Percentiles rank a stretch among this genome's conserved stretches.
These are phyloP conservation scores for Umbelopsis isabellina DNA, from an alignment of 192 early-diverging fungal species.

Conservation along the genomic window DNA sequence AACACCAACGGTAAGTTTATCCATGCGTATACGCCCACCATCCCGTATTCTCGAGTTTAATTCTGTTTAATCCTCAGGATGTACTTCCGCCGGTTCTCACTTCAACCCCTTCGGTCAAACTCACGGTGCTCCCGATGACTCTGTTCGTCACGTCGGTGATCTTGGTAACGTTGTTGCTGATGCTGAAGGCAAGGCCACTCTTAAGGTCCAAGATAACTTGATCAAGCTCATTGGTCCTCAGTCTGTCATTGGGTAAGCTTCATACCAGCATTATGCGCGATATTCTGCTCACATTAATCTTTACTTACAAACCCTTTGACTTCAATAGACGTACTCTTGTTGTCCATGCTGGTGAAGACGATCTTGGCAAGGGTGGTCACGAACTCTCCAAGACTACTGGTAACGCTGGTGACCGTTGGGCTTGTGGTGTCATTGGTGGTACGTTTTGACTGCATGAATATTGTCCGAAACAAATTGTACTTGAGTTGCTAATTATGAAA, in stretches of 20 bases:
- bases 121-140: conserved; percentile 77
- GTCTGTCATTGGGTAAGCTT: conserved; percentile 72
- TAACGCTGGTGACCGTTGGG: conserved; percentile 84
- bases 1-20: conserved; percentile 64
- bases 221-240: conserved; percentile 76
- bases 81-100: conserved; percentile 85
- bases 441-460: conserved; percentile 17
- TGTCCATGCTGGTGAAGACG: conserved; percentile 84
- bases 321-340: conserved; percentile 73
- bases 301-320: not conserved
- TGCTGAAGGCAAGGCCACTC: conserved; percentile 56
- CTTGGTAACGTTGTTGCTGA: conserved; percentile 80
- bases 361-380: conserved; percentile 79
- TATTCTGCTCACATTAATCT: not conserved
- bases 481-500: not conserved
- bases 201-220: conserved; percentile 59
- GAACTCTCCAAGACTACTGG: conserved; percentile 80
- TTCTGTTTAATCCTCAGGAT: conserved; percentile 47
- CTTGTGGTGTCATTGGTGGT: conserved; percentile 90
- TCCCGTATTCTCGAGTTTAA: not conserved
- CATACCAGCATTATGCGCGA: not conserved
- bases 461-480: not conserved
- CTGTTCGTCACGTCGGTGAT: conserved; percentile 84
- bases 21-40: not conserved
- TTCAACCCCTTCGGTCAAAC: conserved; percentile 80